phyloP scores from a whole-genome alignment of 768 basidiomycete species.

The Suillus sp. region DNA sequence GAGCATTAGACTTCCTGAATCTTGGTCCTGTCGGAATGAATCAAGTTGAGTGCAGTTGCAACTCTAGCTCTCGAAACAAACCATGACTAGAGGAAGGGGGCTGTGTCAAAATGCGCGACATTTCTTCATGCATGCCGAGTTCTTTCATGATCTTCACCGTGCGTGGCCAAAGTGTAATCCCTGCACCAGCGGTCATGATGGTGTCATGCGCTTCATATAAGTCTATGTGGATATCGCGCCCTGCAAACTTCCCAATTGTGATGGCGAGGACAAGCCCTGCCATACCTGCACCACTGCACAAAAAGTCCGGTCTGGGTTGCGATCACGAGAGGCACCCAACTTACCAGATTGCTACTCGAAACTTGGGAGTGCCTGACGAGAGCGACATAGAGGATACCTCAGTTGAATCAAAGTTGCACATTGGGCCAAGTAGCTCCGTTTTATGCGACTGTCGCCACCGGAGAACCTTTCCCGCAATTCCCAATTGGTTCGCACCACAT shows the following conservation, averaged over 20 bases:
- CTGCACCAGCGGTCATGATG: slow-evolving; percentile 40
- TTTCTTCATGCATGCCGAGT: slow-evolving; percentile 37
- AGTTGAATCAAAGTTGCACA: neutral
- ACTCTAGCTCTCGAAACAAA: neutral
- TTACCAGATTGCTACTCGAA: slow-evolving; percentile 16
- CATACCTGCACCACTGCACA: slow-evolving; percentile 26
- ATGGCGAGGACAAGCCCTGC: slow-evolving; percentile 43
- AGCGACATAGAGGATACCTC: slow-evolving; percentile 12
- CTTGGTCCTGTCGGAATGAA: neutral
- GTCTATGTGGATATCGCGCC: slow-evolving; percentile 36
- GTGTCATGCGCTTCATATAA: slow-evolving; percentile 46
- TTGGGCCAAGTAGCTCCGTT: neutral
- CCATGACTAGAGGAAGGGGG: slow-evolving; percentile 13
- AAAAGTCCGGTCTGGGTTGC: neutral
- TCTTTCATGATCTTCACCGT: slow-evolving; percentile 47
- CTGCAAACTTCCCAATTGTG: slow-evolving; percentile 30
- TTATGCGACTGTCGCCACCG: neutral
- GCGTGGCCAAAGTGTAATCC: slow-evolving; percentile 46
- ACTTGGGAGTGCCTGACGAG: slow-evolving; percentile 6
- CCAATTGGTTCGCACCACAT: neutral
- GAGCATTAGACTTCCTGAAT: slow-evolving; percentile 30
- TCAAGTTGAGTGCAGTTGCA: neutral
- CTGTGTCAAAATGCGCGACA: slow-evolving; percentile 20
- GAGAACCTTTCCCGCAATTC: too few relatives aligned
- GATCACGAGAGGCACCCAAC: neutral